Evolutionary conservation across 805 yeast species (phyloP).

Genomic region (Groenewaldozyma tartarivorans): DNA sequence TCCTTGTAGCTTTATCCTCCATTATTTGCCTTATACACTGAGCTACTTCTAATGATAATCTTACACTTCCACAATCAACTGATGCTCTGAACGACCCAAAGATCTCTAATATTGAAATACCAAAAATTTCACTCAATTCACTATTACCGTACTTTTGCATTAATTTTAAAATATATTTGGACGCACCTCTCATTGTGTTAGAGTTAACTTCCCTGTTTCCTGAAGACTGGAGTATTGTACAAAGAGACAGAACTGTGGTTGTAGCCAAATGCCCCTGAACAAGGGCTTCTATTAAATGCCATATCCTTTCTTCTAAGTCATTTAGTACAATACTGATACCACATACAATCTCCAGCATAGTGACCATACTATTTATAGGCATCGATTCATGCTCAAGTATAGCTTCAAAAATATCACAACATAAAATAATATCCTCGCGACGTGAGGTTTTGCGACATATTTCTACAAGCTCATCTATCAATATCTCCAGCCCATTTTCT

Average conservation of each 20-base stretch:
- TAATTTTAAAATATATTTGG: conserved; percentile 22
- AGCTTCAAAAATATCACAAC: conserved; percentile 36
- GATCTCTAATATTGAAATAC: conserved; percentile 25
- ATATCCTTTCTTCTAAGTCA: conserved; percentile 28
- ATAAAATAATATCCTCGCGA: conserved; percentile 27
- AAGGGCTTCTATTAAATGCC: conserved; percentile 34
- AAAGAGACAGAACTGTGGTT: conserved; percentile 25
- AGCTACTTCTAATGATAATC: conserved; percentile 34
- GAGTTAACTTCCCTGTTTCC: conserved; percentile 20
- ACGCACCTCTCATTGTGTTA: conserved; percentile 30
- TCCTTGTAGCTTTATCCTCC: conserved; percentile 23
- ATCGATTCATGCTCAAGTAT: conserved; percentile 38
- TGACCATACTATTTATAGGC: conserved; percentile 32
- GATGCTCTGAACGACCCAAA: conserved; percentile 29
- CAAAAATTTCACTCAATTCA: conserved; percentile 21
- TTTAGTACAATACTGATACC: conserved; percentile 33
- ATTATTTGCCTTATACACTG: conserved; percentile 33
- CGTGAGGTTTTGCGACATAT: conserved; percentile 35
- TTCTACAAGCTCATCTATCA: conserved; percentile 29
- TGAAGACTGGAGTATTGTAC: conserved; percentile 24
- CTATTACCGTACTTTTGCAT: conserved; percentile 15
- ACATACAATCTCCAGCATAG: conserved; percentile 37
- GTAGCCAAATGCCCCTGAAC: conserved; percentile 31
- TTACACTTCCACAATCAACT: conserved; percentile 29
- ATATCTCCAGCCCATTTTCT: conserved; percentile 28